Percentiles rank a stretch among this genome's conserved stretches.
phyloP scores from a whole-genome alignment of 305 asterid genomes.

The Fraxinus xanthoxyloides region DNA sequence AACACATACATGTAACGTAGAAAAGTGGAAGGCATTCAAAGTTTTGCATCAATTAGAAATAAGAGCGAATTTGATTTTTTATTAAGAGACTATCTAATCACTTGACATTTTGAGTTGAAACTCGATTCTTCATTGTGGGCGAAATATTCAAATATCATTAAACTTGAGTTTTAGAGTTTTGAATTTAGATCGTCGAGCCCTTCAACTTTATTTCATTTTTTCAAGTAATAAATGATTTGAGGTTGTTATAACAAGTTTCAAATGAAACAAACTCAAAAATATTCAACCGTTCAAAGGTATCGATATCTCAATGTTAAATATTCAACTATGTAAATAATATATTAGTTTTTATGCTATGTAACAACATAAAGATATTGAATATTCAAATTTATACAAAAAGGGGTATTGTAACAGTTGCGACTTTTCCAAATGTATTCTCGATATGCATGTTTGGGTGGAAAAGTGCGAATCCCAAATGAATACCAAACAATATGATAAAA shows the following conservation, averaged over 20 bases:
- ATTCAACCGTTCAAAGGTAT: not conserved
- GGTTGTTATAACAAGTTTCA: not conserved
- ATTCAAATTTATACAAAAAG: not conserved
- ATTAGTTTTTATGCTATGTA: no score
- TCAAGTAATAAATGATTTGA: no score
- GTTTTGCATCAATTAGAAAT: no score
- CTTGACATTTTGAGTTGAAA: not conserved
- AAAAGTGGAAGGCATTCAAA: no score
- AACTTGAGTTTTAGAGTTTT: no score
- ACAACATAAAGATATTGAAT: not conserved
- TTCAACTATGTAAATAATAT: not conserved
- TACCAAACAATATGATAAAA: not conserved
- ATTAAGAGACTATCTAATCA: not conserved
- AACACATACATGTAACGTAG: no score
- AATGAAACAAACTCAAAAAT: not conserved
- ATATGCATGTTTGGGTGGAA: not conserved
- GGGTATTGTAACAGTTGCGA: not conserved
- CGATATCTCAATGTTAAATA: not conserved
- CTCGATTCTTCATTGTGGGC: not conserved
- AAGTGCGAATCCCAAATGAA: not conserved
- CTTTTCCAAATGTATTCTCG: not conserved
- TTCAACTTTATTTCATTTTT: no score
- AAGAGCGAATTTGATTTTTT: no score
- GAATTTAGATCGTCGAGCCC: no score
- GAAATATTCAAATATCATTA: no score